Evolutionary conservation across 306 rosid species (phyloP).

Genomic region (Amphicarpaea edgeworthii): DNA sequence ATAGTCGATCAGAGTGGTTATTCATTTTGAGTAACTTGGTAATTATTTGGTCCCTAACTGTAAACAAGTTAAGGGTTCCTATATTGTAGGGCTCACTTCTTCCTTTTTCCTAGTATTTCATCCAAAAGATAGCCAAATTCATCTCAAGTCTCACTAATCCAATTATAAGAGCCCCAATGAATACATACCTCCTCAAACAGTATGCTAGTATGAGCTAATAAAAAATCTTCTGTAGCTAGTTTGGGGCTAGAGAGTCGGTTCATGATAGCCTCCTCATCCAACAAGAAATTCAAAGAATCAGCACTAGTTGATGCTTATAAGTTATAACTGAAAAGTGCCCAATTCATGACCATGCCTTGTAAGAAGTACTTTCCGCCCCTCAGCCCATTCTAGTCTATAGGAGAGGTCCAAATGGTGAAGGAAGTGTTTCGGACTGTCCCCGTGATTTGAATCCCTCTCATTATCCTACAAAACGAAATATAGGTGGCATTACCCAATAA

Average conservation of each 20-base stretch:
- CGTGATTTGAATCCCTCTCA: constrained; percentile 63
- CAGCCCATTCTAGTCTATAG: constrained; percentile 79
- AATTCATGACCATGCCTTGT: constrained; percentile 73
- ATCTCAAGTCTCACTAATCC: not conserved
- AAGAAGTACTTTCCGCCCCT: constrained; percentile 73
- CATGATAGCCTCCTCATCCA: constrained; percentile 32
- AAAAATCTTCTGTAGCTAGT: constrained; percentile 29
- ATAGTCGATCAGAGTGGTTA: constrained; percentile 8
- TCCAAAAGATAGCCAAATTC: constrained; percentile 33
- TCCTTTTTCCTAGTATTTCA: constrained; percentile 21
- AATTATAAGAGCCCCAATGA: constrained; percentile 23
- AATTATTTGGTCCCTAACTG: constrained; percentile 33
- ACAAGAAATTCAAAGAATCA: constrained; percentile 23
- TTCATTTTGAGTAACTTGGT: constrained; percentile 24
- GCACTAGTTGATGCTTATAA: constrained; percentile 42
- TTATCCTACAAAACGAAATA: constrained; percentile 54
- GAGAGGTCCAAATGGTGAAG: constrained; percentile 90
- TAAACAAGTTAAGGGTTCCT: constrained; percentile 21
- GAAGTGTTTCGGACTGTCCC: constrained; percentile 72
- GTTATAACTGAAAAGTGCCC: constrained; percentile 63
- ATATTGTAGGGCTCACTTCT: constrained; percentile 1
- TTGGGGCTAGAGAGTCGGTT: constrained; percentile 29
- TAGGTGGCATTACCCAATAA: constrained; percentile 23
- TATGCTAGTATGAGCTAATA: constrained; percentile 28
- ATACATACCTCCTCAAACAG: constrained; percentile 19